These are phyloP conservation scores for Camellia sinensis DNA, from an alignment of 148 eudicot species.

Conservation along the genomic window DNA sequence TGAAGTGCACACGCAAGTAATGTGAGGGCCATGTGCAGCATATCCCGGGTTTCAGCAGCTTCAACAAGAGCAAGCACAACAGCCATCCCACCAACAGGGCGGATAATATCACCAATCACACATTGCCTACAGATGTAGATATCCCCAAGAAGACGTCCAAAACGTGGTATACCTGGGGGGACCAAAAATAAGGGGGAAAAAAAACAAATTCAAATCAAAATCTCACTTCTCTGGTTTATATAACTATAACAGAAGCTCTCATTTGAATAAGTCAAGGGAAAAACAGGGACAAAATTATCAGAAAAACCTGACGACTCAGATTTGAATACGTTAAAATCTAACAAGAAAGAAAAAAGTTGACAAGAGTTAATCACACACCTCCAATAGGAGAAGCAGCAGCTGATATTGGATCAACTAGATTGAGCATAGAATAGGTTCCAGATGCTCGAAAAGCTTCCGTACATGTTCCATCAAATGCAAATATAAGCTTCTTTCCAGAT, in stretches of 20 bases:
- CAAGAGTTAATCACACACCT: slow-evolving; percentile 38
- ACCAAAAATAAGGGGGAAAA: neutral
- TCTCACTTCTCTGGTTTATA: neutral
- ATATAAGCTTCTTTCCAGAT: slow-evolving; percentile 87
- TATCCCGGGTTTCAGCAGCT: slow-evolving; percentile 96
- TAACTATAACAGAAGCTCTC: slow-evolving; percentile 3
- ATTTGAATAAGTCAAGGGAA: neutral
- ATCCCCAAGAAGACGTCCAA: slow-evolving; percentile 96
- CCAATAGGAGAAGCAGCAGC: slow-evolving; percentile 99
- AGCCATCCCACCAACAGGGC: slow-evolving; percentile 91
- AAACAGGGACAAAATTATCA: neutral
- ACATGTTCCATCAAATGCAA: slow-evolving; percentile 98
- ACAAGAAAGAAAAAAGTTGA: neutral
- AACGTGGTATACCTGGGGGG: slow-evolving; percentile 86
- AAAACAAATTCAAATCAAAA: neutral
- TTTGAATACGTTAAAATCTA: neutral
- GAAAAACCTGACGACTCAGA: neutral
- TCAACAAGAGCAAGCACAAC: slow-evolving; percentile 94
- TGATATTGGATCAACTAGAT: slow-evolving; percentile 93
- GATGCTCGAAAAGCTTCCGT: slow-evolving; percentile 69
- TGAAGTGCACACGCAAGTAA: slow-evolving; percentile 93
- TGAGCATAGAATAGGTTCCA: slow-evolving; percentile 84
- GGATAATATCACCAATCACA: slow-evolving; percentile 88
- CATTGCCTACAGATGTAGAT: slow-evolving; percentile 78
- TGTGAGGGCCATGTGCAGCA: slow-evolving; percentile 92